A percentile compares a stretch with the other conserved stretches of the same genome.
phyloP scores from a whole-genome alignment of 2,329 filamentous ascomycete genomes.

The Botrytis porri region DNA sequence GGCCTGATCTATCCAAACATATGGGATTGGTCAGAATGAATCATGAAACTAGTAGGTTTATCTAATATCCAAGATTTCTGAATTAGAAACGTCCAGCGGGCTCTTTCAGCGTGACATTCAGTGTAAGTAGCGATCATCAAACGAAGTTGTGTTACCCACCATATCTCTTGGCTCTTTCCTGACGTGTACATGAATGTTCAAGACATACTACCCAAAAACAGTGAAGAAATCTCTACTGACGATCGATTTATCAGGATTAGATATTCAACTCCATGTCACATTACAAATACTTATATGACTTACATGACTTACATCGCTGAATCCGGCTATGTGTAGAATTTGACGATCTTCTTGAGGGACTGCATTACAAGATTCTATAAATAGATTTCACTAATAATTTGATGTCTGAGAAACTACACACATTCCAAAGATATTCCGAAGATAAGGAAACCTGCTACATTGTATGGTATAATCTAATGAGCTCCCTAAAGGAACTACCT shows the following conservation, averaged over 20 bases:
- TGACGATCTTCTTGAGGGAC: neutral
- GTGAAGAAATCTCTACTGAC: neutral
- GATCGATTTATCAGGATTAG: neutral
- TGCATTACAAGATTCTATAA: neutral
- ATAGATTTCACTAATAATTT: neutral
- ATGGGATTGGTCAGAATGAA: neutral
- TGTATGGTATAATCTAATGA: neutral
- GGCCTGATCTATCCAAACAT: neutral
- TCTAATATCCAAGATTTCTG: neutral
- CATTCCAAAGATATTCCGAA: neutral
- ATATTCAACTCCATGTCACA: neutral
- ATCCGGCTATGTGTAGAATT: neutral
- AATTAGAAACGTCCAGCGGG: neutral
- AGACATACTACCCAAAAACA: neutral
- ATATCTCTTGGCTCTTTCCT: neutral
- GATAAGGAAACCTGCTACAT: neutral
- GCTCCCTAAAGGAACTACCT: neutral
- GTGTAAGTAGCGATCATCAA: neutral
- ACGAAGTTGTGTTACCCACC: neutral
- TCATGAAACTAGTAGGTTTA: neutral
- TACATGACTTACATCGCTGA: neutral
- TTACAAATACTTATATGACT: neutral
- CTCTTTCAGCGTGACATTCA: neutral
- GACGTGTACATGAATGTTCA: neutral
- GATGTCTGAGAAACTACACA: neutral